Evolutionary conservation across 1,284 basidiomycete species (phyloP), one percentile per base, ranked within the genome.

Genomic region (Puccinia coronata): DNA sequence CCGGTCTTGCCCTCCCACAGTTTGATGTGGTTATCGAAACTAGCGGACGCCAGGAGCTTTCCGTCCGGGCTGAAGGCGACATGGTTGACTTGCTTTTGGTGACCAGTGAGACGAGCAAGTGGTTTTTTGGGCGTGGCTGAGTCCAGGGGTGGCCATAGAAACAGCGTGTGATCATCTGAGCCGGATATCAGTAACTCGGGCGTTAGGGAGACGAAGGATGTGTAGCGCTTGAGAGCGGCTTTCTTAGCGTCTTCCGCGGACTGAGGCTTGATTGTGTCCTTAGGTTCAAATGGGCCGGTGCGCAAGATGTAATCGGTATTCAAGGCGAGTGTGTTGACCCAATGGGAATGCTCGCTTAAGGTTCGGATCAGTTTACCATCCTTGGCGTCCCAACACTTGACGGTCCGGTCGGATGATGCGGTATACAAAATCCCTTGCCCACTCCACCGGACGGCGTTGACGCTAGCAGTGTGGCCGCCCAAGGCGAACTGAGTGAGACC

Each of bases 41-140:
- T 92, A 2, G 94, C 96, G 76, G 92, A 93, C 18, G 96, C 96
- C 36, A 94, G 92, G 90, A 92, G 92, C 47, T 93, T 89, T 0
- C 95, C 96, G 86, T 99, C 95, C 0, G 97, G 96, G 49, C 93
- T 95, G 87, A 99, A 99, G 0, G 91, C 92, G 74, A 98, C 96
- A 85, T 99, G 96, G 77, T 94, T 92, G 69, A 98, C 92, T 86
- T 98, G 95, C 77, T 95, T 92, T 86, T 98, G 96, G 87, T 99
- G 96, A 0, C 96, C 96, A 0, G 94, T 96, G 18, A 99, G 88
- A 25, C 96, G 90, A 2, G 93, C 90, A 18, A 96, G 83, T 0
- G 96, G 94, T 85, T 98, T 98, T 83, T 92, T 92, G 86, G 91
- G 87, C 69, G 81, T 84, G 28, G 79, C 76, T 67, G 84, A 59